Evolutionary conservation across 306 rosid genomes (phyloP).

Genomic region (Echinosophora koreensis): DNA sequence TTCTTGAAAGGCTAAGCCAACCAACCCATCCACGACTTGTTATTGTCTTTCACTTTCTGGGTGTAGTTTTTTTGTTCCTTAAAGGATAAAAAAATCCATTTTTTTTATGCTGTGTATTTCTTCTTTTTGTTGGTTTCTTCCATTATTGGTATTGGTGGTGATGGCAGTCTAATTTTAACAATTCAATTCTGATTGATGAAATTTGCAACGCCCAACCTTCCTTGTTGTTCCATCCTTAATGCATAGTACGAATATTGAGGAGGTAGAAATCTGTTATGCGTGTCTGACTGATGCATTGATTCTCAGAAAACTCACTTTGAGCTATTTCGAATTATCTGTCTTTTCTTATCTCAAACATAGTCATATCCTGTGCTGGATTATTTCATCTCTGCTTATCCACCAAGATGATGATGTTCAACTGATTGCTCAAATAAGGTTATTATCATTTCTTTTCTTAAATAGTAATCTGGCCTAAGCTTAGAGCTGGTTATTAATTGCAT

Average conservation of each 20-base stretch:
- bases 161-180: slow-evolving; percentile 13
- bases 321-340: not conserved
- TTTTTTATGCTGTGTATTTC: slow-evolving; percentile 32
- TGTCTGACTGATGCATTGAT: slow-evolving; percentile 35
- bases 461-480: slow-evolving; percentile 6
- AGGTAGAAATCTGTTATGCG: slow-evolving; percentile 2
- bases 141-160: slow-evolving; percentile 9
- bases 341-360: slow-evolving; percentile 4
- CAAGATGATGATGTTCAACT: slow-evolving; percentile 36
- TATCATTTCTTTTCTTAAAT: slow-evolving; percentile 28
- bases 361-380: not conserved
- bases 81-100: slow-evolving; percentile 12
- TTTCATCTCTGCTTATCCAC: slow-evolving; percentile 35
- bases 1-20: no score
- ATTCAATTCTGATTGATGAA: slow-evolving; percentile 37
- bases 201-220: slow-evolving; percentile 21
- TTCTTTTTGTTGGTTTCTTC: slow-evolving; percentile 45
- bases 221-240: not conserved
- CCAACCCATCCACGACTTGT: no score
- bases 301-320: slow-evolving; percentile 5
- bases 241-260: no score
- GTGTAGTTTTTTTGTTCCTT: slow-evolving; percentile 33
- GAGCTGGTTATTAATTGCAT: slow-evolving; percentile 18
- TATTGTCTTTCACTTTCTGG: slow-evolving; percentile 26
- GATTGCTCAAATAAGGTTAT: slow-evolving; percentile 25